Evolutionary conservation across 2,329 filamentous ascomycete genomes (phyloP).

Genomic region (Kalmusia sp.): DNA sequence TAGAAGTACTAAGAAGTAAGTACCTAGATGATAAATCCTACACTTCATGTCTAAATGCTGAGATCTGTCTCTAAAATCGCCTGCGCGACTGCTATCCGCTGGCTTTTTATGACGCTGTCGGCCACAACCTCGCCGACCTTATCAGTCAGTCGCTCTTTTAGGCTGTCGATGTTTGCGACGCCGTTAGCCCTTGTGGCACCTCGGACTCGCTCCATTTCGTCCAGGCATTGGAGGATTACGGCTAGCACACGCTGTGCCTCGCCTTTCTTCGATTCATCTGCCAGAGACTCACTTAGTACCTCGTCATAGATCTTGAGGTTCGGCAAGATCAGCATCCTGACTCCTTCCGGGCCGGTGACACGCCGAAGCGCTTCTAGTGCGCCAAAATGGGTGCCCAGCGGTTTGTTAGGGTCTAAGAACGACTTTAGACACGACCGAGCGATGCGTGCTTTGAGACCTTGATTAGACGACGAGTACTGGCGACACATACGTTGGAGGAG

Average conservation of each 20-base stretch:
- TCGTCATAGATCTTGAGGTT: conserved; percentile 71
- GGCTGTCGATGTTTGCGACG: conserved; percentile 47
- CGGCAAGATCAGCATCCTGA: conserved; percentile 70
- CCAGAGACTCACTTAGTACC: conserved; percentile 61
- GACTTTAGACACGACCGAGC: conserved; percentile 92
- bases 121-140: conserved; percentile 54
- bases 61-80: conserved; percentile 33
- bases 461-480: conserved; percentile 82
- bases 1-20: no score
- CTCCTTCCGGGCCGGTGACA: conserved; percentile 73
- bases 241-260: conserved; percentile 68
- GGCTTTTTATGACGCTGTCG: conserved; percentile 48
- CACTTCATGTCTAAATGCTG: no score
- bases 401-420: conserved; percentile 85
- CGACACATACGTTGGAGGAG: conserved; percentile 79
- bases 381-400: conserved; percentile 86
- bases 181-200: conserved; percentile 46
- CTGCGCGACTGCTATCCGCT: conserved; percentile 38
- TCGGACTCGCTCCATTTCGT: conserved; percentile 58
- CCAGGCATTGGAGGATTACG: conserved; percentile 64
- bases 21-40: no score
- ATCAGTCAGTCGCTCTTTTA: conserved; percentile 51
- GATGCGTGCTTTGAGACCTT: conserved; percentile 84
- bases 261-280: conserved; percentile 60
- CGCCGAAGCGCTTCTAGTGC: conserved; percentile 81